Percentiles rank a stretch among this genome's conserved stretches.
Evolutionary conservation across 805 yeast species (phyloP).

Genomic region (Hanseniaspora nectarophila): DNA sequence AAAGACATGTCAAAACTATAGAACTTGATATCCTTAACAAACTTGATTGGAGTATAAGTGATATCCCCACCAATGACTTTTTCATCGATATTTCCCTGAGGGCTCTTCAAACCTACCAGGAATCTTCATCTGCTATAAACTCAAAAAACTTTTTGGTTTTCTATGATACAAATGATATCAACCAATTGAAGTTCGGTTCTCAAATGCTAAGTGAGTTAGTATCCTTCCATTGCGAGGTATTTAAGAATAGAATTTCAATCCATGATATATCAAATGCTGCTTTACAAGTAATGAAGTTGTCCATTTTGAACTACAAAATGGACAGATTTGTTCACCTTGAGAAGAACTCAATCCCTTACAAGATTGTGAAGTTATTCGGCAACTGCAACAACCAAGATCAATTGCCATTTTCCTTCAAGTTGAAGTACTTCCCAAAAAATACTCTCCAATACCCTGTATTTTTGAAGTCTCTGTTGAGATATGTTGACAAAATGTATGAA

Average conservation of each 20-base stretch:
- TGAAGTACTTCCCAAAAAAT: constrained; percentile 21
- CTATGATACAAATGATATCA: constrained; percentile 23
- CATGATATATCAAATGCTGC: constrained; percentile 43
- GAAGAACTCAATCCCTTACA: not conserved
- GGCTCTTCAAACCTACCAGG: constrained; percentile 12
- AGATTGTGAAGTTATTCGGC: not conserved
- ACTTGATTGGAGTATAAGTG: constrained; percentile 50
- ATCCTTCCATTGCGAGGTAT: constrained; percentile 46
- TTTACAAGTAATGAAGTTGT: constrained; percentile 34
- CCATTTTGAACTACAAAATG: constrained; percentile 29
- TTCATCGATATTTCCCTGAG: constrained; percentile 47
- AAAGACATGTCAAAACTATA: constrained; percentile 42
- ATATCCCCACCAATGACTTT: constrained; percentile 48
- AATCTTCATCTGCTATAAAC: constrained; percentile 16
- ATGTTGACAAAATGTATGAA: not conserved
- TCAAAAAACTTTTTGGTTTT: constrained; percentile 17
- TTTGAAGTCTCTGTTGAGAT: constrained; percentile 6
- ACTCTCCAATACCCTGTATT: constrained; percentile 6
- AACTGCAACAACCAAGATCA: constrained; percentile 3
- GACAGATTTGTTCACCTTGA: constrained; percentile 3
- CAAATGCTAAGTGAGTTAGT: constrained; percentile 54
- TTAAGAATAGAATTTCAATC: constrained; percentile 33
- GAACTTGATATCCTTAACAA: constrained; percentile 55
- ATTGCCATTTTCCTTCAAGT: constrained; percentile 27
- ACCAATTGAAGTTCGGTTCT: constrained; percentile 45